Evolutionary conservation across 106 monocot genomes (phyloP), one percentile per base, ranked within the genome.

Genomic region (Dioscorea zingiberensis): DNA sequence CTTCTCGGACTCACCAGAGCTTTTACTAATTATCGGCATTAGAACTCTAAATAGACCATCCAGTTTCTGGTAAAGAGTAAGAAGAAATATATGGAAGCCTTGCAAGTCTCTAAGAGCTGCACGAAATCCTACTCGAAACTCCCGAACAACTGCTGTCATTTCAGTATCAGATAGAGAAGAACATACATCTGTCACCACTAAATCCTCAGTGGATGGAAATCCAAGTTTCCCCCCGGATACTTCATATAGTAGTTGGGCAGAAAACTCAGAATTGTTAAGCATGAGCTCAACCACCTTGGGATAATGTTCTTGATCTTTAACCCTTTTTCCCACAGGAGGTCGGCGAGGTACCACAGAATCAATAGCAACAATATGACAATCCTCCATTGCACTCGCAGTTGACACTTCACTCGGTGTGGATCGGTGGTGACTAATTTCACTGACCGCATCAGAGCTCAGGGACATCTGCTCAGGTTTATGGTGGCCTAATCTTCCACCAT

Each of bases 241-340:
- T 61, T 98, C 97, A 79, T 84, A 60, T 55, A 98, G 65, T 32
- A 98, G 44, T 10, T 80, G 81, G 10, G 81, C 71, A 48, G 86
- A 85, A 38, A 77, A 92, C 7, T 84, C 84, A n/a, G 65, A 74
- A 74, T 53, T 84, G 66, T 98, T 88, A 22, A 98, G 79, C 25
- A 92, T 59, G 17, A 98, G 86, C 66, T 98, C 92, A 24, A 98
- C 97, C 19, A 92, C 60, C 65, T 84, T 88, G 10, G 97, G 97
- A 70, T 98, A 98, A 38, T 55, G 38, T 18, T 81, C 80, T 55
- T 92, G 87, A 61, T 98, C 97, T 75, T 77, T 88, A 27, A 67
- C 74, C 26, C 97, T 83, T 62, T 88, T 92, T 61, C 88, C 77
- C 10, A 82, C 79, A 30, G 97, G 97, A 15, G 97, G 97, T n/a